phyloP scores from a whole-genome alignment of 176 grass and related monocot genomes.

The Aegilops longissima region DNA sequence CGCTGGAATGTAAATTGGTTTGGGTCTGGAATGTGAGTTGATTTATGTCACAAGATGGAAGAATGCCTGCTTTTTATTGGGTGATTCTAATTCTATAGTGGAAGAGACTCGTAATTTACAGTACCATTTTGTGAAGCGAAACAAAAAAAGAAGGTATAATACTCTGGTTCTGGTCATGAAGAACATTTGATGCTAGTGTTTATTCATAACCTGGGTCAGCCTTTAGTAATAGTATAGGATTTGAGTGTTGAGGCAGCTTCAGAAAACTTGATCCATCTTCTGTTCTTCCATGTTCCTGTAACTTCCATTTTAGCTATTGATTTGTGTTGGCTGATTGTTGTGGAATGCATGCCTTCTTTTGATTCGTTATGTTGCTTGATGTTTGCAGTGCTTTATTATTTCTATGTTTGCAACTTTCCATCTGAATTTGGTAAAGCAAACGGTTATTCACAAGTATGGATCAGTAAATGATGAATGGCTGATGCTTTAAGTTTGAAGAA shows the following conservation, averaged over 20 bases:
- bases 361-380: neutral
- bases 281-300: neutral
- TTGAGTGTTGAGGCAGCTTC: neutral
- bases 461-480: neutral
- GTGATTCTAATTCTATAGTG: neutral
- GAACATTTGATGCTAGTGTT: neutral
- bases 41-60: neutral
- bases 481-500: neutral
- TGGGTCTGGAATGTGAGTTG: neutral
- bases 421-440: neutral
- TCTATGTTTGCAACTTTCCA: neutral
- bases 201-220: neutral
- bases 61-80: neutral
- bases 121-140: neutral
- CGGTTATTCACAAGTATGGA: neutral
- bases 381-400: neutral
- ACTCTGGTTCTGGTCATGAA: neutral
- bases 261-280: neutral
- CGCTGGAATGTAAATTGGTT: neutral
- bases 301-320: neutral
- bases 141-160: neutral
- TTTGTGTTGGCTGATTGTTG: neutral
- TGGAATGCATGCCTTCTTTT: neutral
- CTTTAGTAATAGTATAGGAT: neutral
- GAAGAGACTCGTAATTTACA: neutral